phyloP scores from a whole-genome alignment of 805 yeast species.

The Lachancea meyersii region DNA sequence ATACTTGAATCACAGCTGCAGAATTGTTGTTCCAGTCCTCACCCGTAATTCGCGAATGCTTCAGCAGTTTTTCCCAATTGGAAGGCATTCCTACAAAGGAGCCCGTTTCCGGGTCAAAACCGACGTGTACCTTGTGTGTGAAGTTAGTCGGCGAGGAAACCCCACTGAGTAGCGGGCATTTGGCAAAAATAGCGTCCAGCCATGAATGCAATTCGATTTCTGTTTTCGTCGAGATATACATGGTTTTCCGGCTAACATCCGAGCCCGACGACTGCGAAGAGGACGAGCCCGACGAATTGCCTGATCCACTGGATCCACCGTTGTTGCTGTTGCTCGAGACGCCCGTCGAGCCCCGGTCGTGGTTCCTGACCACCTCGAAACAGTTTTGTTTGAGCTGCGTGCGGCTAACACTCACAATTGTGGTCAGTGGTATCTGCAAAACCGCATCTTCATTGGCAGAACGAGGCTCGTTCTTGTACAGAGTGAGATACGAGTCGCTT shows the following conservation, averaged over 20 bases:
- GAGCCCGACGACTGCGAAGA: conserved; percentile 8
- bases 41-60: conserved; percentile 82
- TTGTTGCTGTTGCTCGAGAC: neutral
- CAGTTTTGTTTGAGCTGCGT: conserved; percentile 71
- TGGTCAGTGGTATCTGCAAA: conserved; percentile 48
- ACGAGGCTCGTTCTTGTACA: conserved; percentile 59
- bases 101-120: conserved; percentile 78
- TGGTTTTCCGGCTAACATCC: conserved; percentile 44
- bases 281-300: conserved; percentile 15
- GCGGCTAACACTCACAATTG: conserved; percentile 58
- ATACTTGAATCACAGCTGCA: conserved; percentile 87
- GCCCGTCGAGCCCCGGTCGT: conserved; percentile 21
- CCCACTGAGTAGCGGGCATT: conserved; percentile 55
- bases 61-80: conserved; percentile 82
- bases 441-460: conserved; percentile 37
- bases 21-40: conserved; percentile 93
- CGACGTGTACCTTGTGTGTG: conserved; percentile 88
- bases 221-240: conserved; percentile 68
- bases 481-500: conserved; percentile 65
- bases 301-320: conserved; percentile 7
- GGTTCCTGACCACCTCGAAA: conserved; percentile 64
- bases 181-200: conserved; percentile 81
- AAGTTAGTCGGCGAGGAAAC: conserved; percentile 93
- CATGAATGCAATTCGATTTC: conserved; percentile 79
- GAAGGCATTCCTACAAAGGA: conserved; percentile 89